Conservation (phyloP, 2,329 filamentous ascomycete genomes). For the Aspergillus sp. region DNA sequence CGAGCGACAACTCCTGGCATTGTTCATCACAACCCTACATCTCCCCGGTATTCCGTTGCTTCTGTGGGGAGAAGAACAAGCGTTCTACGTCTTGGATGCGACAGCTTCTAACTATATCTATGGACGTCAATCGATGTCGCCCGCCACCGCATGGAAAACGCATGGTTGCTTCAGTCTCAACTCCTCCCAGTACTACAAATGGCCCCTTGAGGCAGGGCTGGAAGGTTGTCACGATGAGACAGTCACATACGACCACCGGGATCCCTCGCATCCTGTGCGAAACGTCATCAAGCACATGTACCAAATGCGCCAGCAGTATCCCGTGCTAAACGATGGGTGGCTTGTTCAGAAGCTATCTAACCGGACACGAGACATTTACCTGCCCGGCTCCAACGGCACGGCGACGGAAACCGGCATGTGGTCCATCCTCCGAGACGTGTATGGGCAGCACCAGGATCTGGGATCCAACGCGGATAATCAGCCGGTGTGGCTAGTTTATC, state of each 20-base stretch:
- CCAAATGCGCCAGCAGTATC: slow-evolving; percentile 51
- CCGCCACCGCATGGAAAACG: slow-evolving; percentile 56
- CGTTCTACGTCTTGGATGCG: slow-evolving; percentile 57
- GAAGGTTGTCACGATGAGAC: slow-evolving; percentile 52
- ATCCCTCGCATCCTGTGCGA: slow-evolving; percentile 55
- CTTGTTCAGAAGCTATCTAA: slow-evolving; percentile 51
- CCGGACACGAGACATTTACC: slow-evolving; percentile 45
- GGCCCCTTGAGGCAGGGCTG: slow-evolving; percentile 50
- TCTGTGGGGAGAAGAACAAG: slow-evolving; percentile 61
- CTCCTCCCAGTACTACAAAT: slow-evolving; percentile 51
- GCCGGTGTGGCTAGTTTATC: slow-evolving; percentile 40
- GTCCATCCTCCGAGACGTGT: slow-evolving; percentile 50
- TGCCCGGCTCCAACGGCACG: slow-evolving; percentile 48
- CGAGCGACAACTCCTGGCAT: slow-evolving; percentile 50
- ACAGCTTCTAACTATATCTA: slow-evolving; percentile 60
- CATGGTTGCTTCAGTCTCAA: slow-evolving; percentile 58
- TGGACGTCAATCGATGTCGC: slow-evolving; percentile 57
- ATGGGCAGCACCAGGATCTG: slow-evolving; percentile 48
- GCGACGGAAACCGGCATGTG: slow-evolving; percentile 55
- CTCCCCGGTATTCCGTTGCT: slow-evolving; percentile 56
- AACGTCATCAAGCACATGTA: slow-evolving; percentile 58
- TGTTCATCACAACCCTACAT: slow-evolving; percentile 54
- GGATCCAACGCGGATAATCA: slow-evolving; percentile 38
- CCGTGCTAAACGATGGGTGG: slow-evolving; percentile 55
- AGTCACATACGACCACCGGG: slow-evolving; percentile 55